Percentiles rank a stretch among this genome's conserved stretches.
Conservation (phyloP, 2,329 filamentous ascomycete genomes). For the Epichloe sylvatica region DNA sequence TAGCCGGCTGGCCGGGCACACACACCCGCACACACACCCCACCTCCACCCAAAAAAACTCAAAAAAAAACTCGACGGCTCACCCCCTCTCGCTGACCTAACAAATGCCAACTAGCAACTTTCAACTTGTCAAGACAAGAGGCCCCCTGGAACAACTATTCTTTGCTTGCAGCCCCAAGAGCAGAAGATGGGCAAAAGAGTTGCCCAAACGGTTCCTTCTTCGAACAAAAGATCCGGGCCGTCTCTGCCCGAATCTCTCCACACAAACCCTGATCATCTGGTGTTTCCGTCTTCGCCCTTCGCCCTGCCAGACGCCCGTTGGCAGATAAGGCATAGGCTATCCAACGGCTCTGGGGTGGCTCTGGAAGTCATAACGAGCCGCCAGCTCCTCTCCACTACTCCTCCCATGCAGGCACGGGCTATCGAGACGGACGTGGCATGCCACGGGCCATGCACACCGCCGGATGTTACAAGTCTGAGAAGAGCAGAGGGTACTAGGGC, state of each 20-base stretch:
- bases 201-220: not conserved
- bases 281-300: not conserved
- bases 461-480: not conserved
- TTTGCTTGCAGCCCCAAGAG: not conserved
- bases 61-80: too few relatives aligned
- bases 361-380: too few relatives aligned
- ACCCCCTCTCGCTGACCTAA: too few relatives aligned
- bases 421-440: not conserved
- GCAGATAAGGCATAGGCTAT: too few relatives aligned
- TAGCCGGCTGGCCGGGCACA: too few relatives aligned
- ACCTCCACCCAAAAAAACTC: too few relatives aligned
- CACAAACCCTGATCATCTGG: not conserved
- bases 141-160: too few relatives aligned
- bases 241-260: not conserved
- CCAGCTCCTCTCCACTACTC: too few relatives aligned
- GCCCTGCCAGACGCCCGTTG: not conserved
- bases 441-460: not conserved
- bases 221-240: not conserved
- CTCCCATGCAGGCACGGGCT: not conserved
- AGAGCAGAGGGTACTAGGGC: not conserved
- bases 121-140: too few relatives aligned
- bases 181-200: not conserved
- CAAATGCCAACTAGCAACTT: too few relatives aligned
- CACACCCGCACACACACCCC: too few relatives aligned
- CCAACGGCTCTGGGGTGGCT: too few relatives aligned